Evolutionary conservation across 164 flowering plant species (phyloP).

Genomic region (Sedum album): DNA sequence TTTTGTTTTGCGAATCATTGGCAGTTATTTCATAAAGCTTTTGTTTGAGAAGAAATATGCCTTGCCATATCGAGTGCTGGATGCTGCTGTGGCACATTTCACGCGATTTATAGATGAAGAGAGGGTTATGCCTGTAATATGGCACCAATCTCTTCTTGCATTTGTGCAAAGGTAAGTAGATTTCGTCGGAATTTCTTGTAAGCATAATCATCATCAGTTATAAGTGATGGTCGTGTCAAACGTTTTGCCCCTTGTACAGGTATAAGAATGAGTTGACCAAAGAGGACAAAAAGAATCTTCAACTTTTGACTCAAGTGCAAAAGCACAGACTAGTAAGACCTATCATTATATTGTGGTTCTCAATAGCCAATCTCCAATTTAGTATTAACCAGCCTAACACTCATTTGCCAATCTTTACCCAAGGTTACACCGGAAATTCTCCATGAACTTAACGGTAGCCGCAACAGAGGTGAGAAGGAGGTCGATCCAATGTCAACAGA

Average conservation of each 20-base stretch:
- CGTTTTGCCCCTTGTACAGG: conserved; percentile 60
- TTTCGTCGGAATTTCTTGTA: too few relatives aligned
- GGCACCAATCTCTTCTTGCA: too few relatives aligned
- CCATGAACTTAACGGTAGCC: too few relatives aligned
- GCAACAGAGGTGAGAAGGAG: conserved; percentile 77
- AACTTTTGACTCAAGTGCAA: conserved; percentile 48
- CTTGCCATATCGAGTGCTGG: too few relatives aligned
- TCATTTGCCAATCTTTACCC: conserved; percentile 12
- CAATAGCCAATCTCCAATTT: background rate
- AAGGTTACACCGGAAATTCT: conserved; percentile 88
- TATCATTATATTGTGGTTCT: background rate
- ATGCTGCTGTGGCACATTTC: too few relatives aligned
- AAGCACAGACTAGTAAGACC: conserved; percentile 55
- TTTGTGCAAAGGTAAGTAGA: too few relatives aligned
- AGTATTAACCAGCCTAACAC: background rate
- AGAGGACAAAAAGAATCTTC: too few relatives aligned
- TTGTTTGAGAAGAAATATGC: too few relatives aligned
- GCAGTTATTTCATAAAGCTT: too few relatives aligned
- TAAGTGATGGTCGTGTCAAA: too few relatives aligned
- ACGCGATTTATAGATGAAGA: background rate
- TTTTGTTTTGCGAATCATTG: background rate
- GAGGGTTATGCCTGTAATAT: too few relatives aligned
- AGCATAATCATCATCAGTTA: too few relatives aligned
- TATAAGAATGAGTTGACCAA: conserved; percentile 68
- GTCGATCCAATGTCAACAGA: conserved; percentile 52